phyloP scores from a whole-genome alignment of 2,329 filamentous ascomycete species.

The Pestalotiopsis fici region DNA sequence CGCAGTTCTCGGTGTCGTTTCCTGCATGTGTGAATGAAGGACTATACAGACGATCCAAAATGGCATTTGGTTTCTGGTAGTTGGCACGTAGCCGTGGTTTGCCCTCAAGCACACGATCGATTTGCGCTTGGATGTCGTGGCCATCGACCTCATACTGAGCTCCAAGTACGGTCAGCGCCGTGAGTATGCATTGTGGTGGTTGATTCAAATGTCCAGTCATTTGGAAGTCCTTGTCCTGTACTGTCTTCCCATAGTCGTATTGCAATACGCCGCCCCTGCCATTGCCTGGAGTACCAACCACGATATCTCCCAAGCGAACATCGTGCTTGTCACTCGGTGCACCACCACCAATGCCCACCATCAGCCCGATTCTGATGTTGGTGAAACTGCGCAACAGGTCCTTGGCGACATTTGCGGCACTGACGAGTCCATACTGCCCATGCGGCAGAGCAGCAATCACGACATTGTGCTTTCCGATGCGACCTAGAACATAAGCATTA shows the following conservation, averaged over 20 bases:
- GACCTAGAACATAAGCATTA: conserved; percentile 30
- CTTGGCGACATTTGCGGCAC: conserved; percentile 23
- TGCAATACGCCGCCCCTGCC: conserved; percentile 27
- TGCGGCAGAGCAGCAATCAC: conserved; percentile 31
- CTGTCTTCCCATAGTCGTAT: conserved; percentile 31
- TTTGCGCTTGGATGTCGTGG: conserved; percentile 29
- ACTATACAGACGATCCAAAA: conserved; percentile 29
- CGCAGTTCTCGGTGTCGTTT: conserved; percentile 15
- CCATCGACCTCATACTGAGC: conserved; percentile 14
- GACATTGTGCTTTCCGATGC: conserved; percentile 33
- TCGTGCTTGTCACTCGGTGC: conserved; percentile 27
- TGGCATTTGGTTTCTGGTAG: conserved; percentile 23
- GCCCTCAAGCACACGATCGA: conserved; percentile 26
- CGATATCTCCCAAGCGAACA: conserved; percentile 33
- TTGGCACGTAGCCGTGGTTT: conserved; percentile 20
- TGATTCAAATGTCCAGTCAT: conserved; percentile 13
- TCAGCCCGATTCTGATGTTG: conserved; percentile 24
- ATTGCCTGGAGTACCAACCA: conserved; percentile 24
- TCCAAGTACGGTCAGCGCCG: conserved; percentile 25
- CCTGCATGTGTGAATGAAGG: conserved; percentile 3
- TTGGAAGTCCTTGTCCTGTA: conserved; percentile 18
- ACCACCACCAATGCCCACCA: conserved; percentile 35
- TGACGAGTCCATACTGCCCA: conserved; percentile 24
- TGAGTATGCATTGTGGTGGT: conserved; percentile 1
- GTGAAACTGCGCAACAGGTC: conserved; percentile 28